Conservation (phyloP, 352 stramenopile genomes). For the Phytophthora quininea region DNA sequence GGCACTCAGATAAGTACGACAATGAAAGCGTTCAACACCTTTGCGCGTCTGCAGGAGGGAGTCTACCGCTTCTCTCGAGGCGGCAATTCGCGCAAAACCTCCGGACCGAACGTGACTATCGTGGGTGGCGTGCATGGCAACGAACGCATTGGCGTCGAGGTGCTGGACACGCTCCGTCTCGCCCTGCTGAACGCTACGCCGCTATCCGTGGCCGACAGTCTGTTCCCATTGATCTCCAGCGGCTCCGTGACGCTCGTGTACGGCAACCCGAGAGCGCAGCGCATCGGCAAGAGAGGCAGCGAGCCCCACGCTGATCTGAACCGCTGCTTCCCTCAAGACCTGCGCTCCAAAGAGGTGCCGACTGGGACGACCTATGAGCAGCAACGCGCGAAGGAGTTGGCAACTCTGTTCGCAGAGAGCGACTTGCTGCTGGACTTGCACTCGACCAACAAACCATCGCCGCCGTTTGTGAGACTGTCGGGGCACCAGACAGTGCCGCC, state of each 20-base stretch:
- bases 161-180: slow-evolving; percentile 64
- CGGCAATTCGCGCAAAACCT: neutral
- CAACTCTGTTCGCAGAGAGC: slow-evolving; percentile 50
- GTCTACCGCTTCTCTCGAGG: slow-evolving; percentile 53
- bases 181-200: slow-evolving; percentile 41
- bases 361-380: slow-evolving; percentile 45
- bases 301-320: slow-evolving; percentile 68
- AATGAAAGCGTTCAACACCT: slow-evolving; percentile 29
- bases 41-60: slow-evolving; percentile 42
- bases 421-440: slow-evolving; percentile 79
- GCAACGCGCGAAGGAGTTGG: slow-evolving; percentile 58
- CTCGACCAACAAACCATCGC: slow-evolving; percentile 80
- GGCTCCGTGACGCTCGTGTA: slow-evolving; percentile 67
- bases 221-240: slow-evolving; percentile 34
- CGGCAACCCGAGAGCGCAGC: slow-evolving; percentile 62
- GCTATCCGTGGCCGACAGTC: slow-evolving; percentile 14
- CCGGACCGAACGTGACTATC: slow-evolving; percentile 58
- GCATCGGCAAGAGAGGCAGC: slow-evolving; percentile 57
- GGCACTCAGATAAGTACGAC: neutral
- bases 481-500: slow-evolving; percentile 39
- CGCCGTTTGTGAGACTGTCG: slow-evolving; percentile 67
- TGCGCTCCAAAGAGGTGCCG: slow-evolving; percentile 14
- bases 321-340: slow-evolving; percentile 58
- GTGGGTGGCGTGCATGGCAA: slow-evolving; percentile 79
- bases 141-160: slow-evolving; percentile 68